Evolutionary conservation across 768 basidiomycete species (phyloP).

Genomic region (Rhodosporidiobolus sp.): DNA sequence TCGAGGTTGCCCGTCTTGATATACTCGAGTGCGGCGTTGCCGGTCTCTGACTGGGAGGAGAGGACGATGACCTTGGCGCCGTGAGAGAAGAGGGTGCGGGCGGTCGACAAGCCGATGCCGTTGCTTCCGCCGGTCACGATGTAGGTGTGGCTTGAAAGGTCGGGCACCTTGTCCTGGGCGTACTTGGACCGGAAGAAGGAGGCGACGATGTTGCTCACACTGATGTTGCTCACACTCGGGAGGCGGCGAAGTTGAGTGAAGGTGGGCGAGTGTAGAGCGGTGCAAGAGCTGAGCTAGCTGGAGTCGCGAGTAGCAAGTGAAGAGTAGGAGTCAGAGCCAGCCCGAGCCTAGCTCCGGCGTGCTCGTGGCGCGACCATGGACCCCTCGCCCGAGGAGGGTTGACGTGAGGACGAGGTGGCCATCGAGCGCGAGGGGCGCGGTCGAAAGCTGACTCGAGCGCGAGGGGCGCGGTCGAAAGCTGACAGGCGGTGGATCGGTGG

Average conservation of each 20-base stretch:
- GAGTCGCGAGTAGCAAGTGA: too few species aligned
- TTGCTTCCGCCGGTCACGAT: background rate
- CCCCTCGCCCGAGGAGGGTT: too few species aligned
- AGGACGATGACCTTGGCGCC: constrained; percentile 20
- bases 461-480: too few species aligned
- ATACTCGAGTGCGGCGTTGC: constrained; percentile 4
- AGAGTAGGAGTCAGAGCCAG: too few species aligned
- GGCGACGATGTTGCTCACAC: background rate
- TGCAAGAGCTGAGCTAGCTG: too few species aligned
- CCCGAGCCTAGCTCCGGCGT: too few species aligned
- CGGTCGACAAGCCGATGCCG: constrained; percentile 20
- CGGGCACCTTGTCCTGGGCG: background rate
- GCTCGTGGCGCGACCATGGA: too few species aligned
- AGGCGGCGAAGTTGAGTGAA: too few species aligned
- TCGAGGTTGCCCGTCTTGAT: constrained; percentile 23
- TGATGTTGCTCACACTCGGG: background rate
- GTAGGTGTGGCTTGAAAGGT: background rate
- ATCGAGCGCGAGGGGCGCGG: background rate
- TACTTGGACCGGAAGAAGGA: background rate
- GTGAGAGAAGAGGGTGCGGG: constrained; percentile 17
- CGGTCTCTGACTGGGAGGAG: background rate
- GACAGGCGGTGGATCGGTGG: too few species aligned
- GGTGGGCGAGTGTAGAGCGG: background rate
- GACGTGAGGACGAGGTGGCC: too few species aligned
- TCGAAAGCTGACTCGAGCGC: background rate